Evolutionary conservation across 345 rosid species (phyloP).

Genomic region (Eucalyptus tenuipes): DNA sequence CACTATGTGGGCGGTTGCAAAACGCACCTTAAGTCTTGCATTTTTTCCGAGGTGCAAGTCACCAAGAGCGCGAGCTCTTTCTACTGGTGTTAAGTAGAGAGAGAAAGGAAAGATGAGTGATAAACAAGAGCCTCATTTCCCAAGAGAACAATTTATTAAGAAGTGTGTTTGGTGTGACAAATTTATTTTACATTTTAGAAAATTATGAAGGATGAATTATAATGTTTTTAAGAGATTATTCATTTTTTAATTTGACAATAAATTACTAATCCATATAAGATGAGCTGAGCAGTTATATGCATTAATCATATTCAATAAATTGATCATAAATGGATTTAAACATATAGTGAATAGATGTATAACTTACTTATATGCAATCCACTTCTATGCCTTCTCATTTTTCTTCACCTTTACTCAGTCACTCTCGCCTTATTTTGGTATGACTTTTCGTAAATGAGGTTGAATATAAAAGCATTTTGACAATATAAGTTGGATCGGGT

Average conservation of each 20-base stretch:
- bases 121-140: neutral
- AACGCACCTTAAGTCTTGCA: neutral
- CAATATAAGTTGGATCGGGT: no score
- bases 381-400: no score
- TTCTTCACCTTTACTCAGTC: neutral
- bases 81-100: neutral
- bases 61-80: neutral
- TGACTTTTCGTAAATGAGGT: neutral
- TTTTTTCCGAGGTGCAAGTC: neutral
- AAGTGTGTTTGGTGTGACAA: neutral
- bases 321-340: no score
- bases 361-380: no score
- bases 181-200: neutral
- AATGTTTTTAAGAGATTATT: accelerated
- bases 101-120: neutral
- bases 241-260: neutral
- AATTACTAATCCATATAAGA: no score
- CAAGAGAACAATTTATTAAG: neutral
- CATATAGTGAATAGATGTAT: no score
- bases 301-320: neutral
- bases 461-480: neutral
- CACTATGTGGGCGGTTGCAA: accelerated
- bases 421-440: neutral
- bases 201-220: neutral
- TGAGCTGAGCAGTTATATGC: neutral